Evolutionary conservation across 306 rosid genomes (phyloP).

Genomic region (Corylus heterophylla): DNA sequence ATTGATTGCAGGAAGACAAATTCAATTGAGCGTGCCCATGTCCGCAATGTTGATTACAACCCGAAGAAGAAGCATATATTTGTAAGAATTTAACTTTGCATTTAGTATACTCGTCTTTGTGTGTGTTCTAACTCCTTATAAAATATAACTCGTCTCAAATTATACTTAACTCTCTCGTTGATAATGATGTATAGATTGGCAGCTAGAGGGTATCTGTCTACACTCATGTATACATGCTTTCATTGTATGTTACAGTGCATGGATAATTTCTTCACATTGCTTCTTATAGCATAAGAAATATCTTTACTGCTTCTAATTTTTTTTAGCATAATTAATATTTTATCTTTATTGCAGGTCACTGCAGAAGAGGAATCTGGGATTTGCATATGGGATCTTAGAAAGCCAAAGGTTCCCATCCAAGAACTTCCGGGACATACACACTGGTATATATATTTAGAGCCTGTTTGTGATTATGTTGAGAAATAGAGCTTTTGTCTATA

Average conservation of each 20-base stretch:
- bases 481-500: too few relatives aligned
- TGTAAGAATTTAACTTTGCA: slow-evolving; percentile 52
- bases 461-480: too few relatives aligned
- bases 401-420: slow-evolving; percentile 67
- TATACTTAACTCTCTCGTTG: neutral
- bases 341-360: slow-evolving; percentile 60
- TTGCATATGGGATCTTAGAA: slow-evolving; percentile 91
- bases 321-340: slow-evolving; percentile 26
- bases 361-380: slow-evolving; percentile 91
- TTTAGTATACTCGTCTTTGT: slow-evolving; percentile 1
- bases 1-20: slow-evolving; percentile 72
- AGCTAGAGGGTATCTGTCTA: neutral
- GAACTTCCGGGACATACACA: slow-evolving; percentile 96
- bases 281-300: neutral
- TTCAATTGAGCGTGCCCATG: slow-evolving; percentile 79
- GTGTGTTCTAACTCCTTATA: slow-evolving; percentile 14
- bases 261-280: slow-evolving; percentile 9
- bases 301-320: neutral
- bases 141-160: neutral
- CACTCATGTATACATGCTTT: neutral
- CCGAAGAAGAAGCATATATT: slow-evolving; percentile 69
- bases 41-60: slow-evolving; percentile 74
- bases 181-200: neutral
- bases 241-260: neutral
- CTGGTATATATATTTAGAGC: slow-evolving; percentile 54